Evolutionary conservation across 2,329 filamentous ascomycete genomes (phyloP).

Genomic region (Keithomyces neogunnii): DNA sequence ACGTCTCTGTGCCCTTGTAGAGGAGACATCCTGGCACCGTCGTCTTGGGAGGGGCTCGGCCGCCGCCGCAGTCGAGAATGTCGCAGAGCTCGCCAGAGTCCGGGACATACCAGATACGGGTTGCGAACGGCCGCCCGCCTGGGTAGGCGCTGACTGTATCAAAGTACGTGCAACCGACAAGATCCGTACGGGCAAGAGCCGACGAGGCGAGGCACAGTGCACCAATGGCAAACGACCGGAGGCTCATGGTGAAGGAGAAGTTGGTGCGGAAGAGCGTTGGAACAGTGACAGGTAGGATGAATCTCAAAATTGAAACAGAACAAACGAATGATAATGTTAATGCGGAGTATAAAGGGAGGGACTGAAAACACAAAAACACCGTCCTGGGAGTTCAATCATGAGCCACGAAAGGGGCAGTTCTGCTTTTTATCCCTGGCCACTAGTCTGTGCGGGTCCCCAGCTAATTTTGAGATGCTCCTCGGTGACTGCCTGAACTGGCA

Average conservation of each 20-base stretch:
- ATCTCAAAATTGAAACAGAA: not conserved
- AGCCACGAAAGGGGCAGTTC: no score
- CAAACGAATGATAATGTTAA: not conserved
- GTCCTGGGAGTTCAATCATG: no score
- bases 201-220: conserved; percentile 21
- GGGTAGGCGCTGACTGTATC: conserved; percentile 21
- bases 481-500: no score
- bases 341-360: not conserved
- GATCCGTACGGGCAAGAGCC: conserved; percentile 34
- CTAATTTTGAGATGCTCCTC: no score
- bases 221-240: conserved; percentile 15
- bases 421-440: no score
- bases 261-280: not conserved
- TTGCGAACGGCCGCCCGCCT: conserved; percentile 29
- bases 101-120: conserved; percentile 51
- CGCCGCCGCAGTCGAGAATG: conserved; percentile 59
- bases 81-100: conserved; percentile 57
- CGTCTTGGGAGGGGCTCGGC: conserved; percentile 54
- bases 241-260: conserved; percentile 12
- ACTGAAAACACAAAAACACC: no score
- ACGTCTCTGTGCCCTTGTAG: conserved; percentile 48
- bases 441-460: no score
- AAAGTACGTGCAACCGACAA: conserved; percentile 36
- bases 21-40: conserved; percentile 50
- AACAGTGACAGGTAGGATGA: not conserved